These are phyloP conservation scores for Fusarium veterinarium DNA, from an alignment of 2,329 filamentous ascomycete genomes.

Conservation along the genomic window DNA sequence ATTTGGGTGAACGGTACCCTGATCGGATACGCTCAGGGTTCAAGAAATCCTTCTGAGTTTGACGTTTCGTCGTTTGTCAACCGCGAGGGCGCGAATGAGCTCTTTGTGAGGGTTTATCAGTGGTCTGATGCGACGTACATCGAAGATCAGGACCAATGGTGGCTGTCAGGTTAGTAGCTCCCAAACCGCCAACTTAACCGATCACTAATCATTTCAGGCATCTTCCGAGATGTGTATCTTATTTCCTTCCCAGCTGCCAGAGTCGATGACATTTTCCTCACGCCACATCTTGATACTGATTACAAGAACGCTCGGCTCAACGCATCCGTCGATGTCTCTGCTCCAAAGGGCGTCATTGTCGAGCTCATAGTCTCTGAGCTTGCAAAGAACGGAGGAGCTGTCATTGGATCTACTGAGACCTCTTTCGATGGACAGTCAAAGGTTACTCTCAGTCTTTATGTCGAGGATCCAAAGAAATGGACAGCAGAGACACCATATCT, in stretches of 20 bases:
- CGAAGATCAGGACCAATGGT: slow-evolving; percentile 78
- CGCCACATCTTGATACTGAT: slow-evolving; percentile 65
- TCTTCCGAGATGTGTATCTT: slow-evolving; percentile 75
- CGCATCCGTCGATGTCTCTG: slow-evolving; percentile 59
- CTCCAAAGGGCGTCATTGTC: slow-evolving; percentile 50
- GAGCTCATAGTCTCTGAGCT: slow-evolving; percentile 57
- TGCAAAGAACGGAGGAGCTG: slow-evolving; percentile 45
- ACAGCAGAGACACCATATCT: slow-evolving; percentile 74
- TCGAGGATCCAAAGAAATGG: slow-evolving; percentile 71
- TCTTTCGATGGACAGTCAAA: slow-evolving; percentile 43
- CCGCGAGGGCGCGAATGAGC: slow-evolving; percentile 59
- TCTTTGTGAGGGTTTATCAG: slow-evolving; percentile 76
- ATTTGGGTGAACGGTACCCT: slow-evolving; percentile 73
- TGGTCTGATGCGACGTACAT: slow-evolving; percentile 77
- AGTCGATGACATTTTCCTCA: slow-evolving; percentile 68
- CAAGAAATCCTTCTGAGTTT: slow-evolving; percentile 76
- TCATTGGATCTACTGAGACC: slow-evolving; percentile 48
- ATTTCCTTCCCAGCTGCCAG: slow-evolving; percentile 66
- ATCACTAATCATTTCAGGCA: slow-evolving; percentile 56
- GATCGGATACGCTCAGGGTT: slow-evolving; percentile 76
- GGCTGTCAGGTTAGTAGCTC: slow-evolving; percentile 68
- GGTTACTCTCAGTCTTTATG: slow-evolving; percentile 57
- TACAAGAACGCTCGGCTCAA: slow-evolving; percentile 61
- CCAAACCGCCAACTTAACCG: slow-evolving; percentile 58
- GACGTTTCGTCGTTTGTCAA: slow-evolving; percentile 66